Conservation (phyloP, 352 stramenopile genomes). For the Globisporangium middletonii region DNA sequence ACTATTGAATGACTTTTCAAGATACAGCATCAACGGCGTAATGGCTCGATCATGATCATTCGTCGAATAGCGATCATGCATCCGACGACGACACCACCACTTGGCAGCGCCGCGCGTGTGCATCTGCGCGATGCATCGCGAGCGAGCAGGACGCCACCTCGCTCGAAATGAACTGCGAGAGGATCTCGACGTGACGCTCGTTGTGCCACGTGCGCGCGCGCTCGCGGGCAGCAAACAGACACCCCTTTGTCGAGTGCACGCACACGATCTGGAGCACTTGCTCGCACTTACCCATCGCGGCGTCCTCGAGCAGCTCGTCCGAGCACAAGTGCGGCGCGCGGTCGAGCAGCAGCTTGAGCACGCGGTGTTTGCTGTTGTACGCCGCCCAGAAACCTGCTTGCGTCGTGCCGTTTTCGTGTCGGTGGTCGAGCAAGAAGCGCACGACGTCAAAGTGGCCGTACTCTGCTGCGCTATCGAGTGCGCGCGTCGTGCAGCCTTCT, state of each 20-base stretch:
- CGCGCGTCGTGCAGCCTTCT: neutral
- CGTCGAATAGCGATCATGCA: too few species aligned
- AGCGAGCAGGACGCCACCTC: neutral
- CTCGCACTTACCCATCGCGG: neutral
- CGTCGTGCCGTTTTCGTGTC: neutral
- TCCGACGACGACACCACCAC: neutral
- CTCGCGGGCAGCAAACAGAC: conserved; percentile 4
- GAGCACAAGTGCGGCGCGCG: neutral
- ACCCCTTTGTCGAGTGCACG: neutral
- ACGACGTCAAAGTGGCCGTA: conserved; percentile 1
- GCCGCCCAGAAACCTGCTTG: neutral
- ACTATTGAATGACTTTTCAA: too few species aligned
- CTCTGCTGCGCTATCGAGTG: conserved; percentile 2
- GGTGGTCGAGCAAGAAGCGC: neutral
- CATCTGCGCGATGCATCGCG: neutral
- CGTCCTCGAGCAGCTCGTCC: neutral
- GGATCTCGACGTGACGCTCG: neutral
- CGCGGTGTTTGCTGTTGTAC: neutral
- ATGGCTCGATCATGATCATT: too few species aligned
- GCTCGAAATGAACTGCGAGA: neutral
- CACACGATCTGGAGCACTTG: neutral
- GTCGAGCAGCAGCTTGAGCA: neutral
- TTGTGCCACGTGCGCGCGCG: neutral
- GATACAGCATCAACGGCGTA: too few species aligned
- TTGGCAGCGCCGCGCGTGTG: neutral